Evolutionary conservation across 345 rosid genomes (phyloP), one percentile per base, ranked within the genome.

Genomic region (Moricandia arvensis): DNA sequence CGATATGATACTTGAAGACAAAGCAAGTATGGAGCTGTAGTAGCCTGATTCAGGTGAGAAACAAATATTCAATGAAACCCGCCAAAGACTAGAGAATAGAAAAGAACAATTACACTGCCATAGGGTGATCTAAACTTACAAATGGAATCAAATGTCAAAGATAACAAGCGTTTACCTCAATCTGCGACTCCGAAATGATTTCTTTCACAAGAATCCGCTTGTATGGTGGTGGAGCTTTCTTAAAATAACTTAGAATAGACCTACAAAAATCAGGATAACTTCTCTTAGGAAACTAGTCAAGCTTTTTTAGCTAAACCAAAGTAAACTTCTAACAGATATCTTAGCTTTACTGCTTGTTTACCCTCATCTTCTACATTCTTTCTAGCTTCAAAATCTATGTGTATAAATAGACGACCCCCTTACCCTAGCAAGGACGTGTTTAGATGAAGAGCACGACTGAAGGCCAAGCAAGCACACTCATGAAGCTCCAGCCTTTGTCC

Each of bases 381-480:
- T 21, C 24, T 21, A 21, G 24, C 24, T 21, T 21, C 24, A 21
- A 21, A 21, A 21, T 21, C 24, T 21, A 21, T 24, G 49, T 59
- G 21, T 41, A 70, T 29, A 76, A 11, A 63, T 47, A 15, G 10
- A 26, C 8, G 21, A 58, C 58, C 16, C 5, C 60, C 47, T 76
- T 86, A 90, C 97, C 90, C 86, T 73, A 84, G 68, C 72, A 90
- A 82, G 73, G 82, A 87, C 62, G 85, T 81, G 76, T 87, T 89
- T 68, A 94, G 85, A 82, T 89, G 95, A 76, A 91, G 86, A 60
- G 91, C 87, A 8, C 92, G 95, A 74, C 90, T 81, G 57, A 94
- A 87, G 16, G 95, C 97, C 74, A 94, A 78, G 83, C 97, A 94
- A 82, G 91, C 88, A 66, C 90, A 83, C 87, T 91, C 97, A 3